These are phyloP conservation scores for Orbilia javanica DNA, from an alignment of 2,329 filamentous ascomycete species.

Conservation along the genomic window DNA sequence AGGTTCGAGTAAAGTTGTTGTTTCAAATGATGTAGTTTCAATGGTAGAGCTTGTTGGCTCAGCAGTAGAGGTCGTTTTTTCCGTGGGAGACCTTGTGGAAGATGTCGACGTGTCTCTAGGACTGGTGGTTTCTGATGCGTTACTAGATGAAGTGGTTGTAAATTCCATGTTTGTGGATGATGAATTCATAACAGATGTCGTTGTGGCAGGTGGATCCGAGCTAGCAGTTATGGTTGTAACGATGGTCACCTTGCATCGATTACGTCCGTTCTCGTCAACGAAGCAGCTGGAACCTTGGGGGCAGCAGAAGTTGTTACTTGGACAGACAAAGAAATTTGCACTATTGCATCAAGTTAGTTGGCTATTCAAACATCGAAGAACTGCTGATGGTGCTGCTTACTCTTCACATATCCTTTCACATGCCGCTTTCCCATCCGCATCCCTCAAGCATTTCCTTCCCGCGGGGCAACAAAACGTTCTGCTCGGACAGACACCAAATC, in stretches of 20 bases:
- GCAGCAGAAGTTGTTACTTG: constrained; percentile 57
- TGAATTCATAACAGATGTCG: constrained; percentile 2
- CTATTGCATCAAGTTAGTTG: constrained; percentile 21
- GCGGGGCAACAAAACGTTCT: constrained; percentile 51
- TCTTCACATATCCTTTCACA: constrained; percentile 53
- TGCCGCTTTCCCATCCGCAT: constrained; percentile 32
- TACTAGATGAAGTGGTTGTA: constrained; percentile 12
- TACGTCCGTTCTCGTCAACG: constrained; percentile 40
- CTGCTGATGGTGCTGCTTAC: constrained; percentile 7
- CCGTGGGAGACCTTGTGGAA: constrained; percentile 12
- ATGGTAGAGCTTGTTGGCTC: not conserved
- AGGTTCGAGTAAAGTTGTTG: not conserved
- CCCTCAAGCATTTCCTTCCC: constrained; percentile 50
- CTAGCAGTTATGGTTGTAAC: constrained; percentile 51
- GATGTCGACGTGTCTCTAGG: not conserved
- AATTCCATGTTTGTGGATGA: constrained; percentile 16
- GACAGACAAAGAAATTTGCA: constrained; percentile 54
- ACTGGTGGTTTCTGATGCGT: not conserved
- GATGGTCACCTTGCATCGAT: constrained; percentile 48
- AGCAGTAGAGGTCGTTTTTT: constrained; percentile 7
- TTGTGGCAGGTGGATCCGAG: constrained; percentile 16
- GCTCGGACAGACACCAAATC: constrained; percentile 56
- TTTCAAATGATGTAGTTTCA: constrained; percentile 7
- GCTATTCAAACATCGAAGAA: not conserved
- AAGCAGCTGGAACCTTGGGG: constrained; percentile 45